Evolutionary conservation across 371 early-diverging fungal species (phyloP), one percentile per base, ranked within the genome.

Genomic region (Mortierella sp.): DNA sequence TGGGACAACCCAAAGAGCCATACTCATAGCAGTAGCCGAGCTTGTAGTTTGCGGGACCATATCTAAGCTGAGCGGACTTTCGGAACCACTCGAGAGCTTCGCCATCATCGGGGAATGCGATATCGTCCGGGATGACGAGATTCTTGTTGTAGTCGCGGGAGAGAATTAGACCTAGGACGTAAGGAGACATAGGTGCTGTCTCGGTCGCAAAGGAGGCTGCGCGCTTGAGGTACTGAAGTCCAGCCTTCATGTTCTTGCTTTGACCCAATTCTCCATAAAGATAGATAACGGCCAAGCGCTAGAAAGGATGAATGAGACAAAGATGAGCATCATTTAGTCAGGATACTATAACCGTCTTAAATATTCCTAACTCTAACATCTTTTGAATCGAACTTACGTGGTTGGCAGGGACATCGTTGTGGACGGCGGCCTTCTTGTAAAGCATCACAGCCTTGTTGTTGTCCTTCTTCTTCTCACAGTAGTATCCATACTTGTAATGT

Each of bases 1-100:
- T 59, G 0, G 82, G 75, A 31, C 92, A 89, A 15, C 82, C 84
- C 3, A 96, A 83, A 30, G 75, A 67, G 30, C 87, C 89, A 56
- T 85, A 87, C 72, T 95, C 95, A 68, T 93, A 94, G 62, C 94
- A 94, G 69, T 89, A 90, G 14, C 94, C 97, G 15, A 95, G 81
- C 42, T 91, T 91, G 58, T 87, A 90, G 15, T 87, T 81, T 23
- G 93, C 94, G 6, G 91, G 86, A 5, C 89, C 84, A 64, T 92
- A 85, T 6, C 86, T 86, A 19, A 87, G 64, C n/a, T 80, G 80
- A 5, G 90, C 87, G 1, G 90, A 87, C 47, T 84, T 79, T 30
- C 75, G 56, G 56, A 82, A 78, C 71, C 78, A 84, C 24, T 81
- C 73, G 17, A 76, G 58, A 0, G 85, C 84, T 44, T 79, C 79